A percentile compares a stretch with the other conserved stretches of the same genome.
These are phyloP conservation scores for Acacia crassicarpa DNA, from an alignment of 306 rosid species.

Conservation along the genomic window DNA sequence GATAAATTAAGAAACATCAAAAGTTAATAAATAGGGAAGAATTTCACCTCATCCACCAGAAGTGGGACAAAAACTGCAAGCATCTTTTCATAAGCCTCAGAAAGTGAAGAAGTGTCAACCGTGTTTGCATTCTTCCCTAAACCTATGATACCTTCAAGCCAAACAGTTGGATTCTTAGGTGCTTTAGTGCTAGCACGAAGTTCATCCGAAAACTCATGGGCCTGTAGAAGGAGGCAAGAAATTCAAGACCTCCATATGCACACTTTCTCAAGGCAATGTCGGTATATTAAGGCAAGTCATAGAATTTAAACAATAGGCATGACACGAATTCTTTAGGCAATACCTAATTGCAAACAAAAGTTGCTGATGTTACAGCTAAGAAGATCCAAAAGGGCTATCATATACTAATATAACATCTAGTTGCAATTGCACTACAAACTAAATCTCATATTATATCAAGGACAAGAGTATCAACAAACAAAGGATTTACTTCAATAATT, in stretches of 20 bases:
- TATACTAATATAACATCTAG: no score
- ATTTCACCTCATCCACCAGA: conserved; percentile 90
- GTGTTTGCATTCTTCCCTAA: conserved; percentile 71
- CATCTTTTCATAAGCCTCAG: conserved; percentile 92
- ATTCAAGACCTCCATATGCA: conserved; percentile 27
- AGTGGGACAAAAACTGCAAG: conserved; percentile 93
- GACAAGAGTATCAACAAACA: no score
- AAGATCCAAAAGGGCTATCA: background rate
- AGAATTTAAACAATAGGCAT: conserved; percentile 11
- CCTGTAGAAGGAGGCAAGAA: conserved; percentile 52
- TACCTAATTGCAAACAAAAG: background rate
- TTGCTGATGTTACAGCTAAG: background rate
- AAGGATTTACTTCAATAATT: no score
- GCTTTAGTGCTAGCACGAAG: conserved; percentile 87
- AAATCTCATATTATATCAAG: no score
- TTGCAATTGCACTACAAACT: no score
- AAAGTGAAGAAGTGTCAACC: conserved; percentile 70
- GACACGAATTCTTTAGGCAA: background rate
- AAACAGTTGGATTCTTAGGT: conserved; percentile 59
- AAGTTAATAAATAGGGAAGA: conserved; percentile 17
- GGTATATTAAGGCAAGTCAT: conserved; percentile 14
- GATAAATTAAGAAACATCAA: no score
- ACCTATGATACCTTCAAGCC: conserved; percentile 77
- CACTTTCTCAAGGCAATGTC: conserved; percentile 22
- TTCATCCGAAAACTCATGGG: conserved; percentile 93